Conservation (phyloP, 1,284 basidiomycete species). For the Pterulicium gracile region DNA sequence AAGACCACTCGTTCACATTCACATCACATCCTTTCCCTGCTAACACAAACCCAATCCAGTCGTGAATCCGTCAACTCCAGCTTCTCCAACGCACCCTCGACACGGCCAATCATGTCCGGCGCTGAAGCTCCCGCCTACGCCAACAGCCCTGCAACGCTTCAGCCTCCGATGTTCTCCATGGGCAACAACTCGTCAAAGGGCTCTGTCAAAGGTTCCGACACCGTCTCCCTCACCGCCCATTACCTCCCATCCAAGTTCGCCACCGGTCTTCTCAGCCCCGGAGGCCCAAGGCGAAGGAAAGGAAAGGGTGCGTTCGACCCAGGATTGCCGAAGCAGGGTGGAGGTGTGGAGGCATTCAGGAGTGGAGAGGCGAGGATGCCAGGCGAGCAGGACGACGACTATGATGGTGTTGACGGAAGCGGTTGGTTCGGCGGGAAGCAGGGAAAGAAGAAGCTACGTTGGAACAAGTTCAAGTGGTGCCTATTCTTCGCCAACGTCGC, state of each 20-base stretch:
- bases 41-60: neutral
- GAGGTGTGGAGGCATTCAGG: constrained; percentile 53
- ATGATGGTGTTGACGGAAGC: constrained; percentile 29
- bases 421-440: constrained; percentile 21
- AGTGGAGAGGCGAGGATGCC: constrained; percentile 41
- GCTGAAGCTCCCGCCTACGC: constrained; percentile 2
- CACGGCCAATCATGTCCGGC: constrained; percentile 22
- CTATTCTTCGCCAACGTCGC: constrained; percentile 43
- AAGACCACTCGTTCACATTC: no score
- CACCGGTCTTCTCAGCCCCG: constrained; percentile 22
- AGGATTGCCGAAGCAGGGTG: constrained; percentile 39
- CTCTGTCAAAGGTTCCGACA: neutral
- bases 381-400: constrained; percentile 44
- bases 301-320: constrained; percentile 17
- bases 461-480: constrained; percentile 66
- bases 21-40: constrained; percentile 15
- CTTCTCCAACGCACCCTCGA: constrained; percentile 23
- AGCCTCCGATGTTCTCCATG: neutral
- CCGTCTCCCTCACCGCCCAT: constrained; percentile 38
- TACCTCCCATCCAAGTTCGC: constrained; percentile 62
- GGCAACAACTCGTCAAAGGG: constrained; percentile 1
- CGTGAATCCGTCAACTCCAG: constrained; percentile 20
- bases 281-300: constrained; percentile 28
- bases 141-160: neutral
- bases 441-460: constrained; percentile 35